These are phyloP conservation scores for Kodamaea hsintzibuensis DNA, from an alignment of 805 yeast genomes.

Conservation along the genomic window DNA sequence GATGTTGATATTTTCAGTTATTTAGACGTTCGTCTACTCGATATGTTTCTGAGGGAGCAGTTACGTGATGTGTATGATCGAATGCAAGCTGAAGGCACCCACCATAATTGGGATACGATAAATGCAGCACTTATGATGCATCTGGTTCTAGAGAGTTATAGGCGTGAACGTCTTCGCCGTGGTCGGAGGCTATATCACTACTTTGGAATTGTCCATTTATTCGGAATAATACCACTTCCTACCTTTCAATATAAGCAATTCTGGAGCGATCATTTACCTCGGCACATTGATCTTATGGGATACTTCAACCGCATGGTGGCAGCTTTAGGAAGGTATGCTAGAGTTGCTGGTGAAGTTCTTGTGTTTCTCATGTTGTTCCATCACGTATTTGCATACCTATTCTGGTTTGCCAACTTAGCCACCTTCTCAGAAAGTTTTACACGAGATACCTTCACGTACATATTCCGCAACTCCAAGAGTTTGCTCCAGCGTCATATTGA, in stretches of 20 bases:
- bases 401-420: constrained; percentile 26
- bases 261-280: constrained; percentile 14
- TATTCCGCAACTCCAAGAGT: constrained; percentile 19
- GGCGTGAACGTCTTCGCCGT: constrained; percentile 7
- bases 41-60: constrained; percentile 19
- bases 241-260: constrained; percentile 18
- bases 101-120: constrained; percentile 12
- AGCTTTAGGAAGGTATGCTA: constrained; percentile 2
- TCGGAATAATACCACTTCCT: constrained; percentile 9
- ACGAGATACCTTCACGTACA: constrained; percentile 29
- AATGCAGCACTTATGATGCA: constrained; percentile 1
- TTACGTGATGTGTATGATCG: constrained; percentile 8
- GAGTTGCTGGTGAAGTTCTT: constrained; percentile 11
- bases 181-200: constrained; percentile 8
- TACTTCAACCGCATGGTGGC: background rate
- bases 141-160: constrained; percentile 18
- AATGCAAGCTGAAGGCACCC: constrained; percentile 14
- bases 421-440: constrained; percentile 28
- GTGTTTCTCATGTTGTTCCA: constrained; percentile 21
- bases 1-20: constrained; percentile 22
- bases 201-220: constrained; percentile 10
- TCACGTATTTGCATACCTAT: constrained; percentile 18
- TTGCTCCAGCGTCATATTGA: constrained; percentile 15
- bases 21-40: constrained; percentile 21
- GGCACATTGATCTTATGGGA: background rate